Evolutionary conservation across 208 protist genomes (phyloP).

Genomic region (Vickermania ingenoplastis): DNA sequence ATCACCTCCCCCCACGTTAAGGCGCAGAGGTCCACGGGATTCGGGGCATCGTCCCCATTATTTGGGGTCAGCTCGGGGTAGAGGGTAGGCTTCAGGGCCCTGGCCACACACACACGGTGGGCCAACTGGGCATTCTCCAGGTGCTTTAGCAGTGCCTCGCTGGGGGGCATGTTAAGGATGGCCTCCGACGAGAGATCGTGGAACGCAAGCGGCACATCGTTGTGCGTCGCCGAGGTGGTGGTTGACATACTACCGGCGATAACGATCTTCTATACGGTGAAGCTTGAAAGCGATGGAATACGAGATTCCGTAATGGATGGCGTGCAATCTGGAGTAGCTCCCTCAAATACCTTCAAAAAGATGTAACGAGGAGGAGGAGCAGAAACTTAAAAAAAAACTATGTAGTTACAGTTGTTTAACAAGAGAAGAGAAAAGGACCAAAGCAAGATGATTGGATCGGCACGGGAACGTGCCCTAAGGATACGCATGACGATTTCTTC

Average conservation of each 20-base stretch:
- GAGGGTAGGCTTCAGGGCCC: slow-evolving; percentile 45
- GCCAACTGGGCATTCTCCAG: slow-evolving; percentile 84
- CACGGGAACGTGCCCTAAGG: too few relatives aligned
- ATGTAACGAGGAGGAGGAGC: too few relatives aligned
- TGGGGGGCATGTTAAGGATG: slow-evolving; percentile 55
- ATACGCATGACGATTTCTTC: too few relatives aligned
- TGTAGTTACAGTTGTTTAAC: too few relatives aligned
- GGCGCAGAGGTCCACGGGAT: slow-evolving; percentile 74
- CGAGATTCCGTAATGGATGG: too few relatives aligned
- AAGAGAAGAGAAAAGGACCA: too few relatives aligned
- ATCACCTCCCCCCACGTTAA: slow-evolving; percentile 87
- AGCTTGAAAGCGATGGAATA: not conserved
- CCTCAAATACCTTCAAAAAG: too few relatives aligned
- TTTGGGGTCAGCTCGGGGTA: not conserved
- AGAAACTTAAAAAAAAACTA: too few relatives aligned
- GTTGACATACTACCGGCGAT: not conserved
- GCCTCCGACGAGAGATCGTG: slow-evolving; percentile 77
- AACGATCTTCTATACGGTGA: slow-evolving; percentile 1
- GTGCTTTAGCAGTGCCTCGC: slow-evolving; percentile 80
- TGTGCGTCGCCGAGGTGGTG: slow-evolving; percentile 42
- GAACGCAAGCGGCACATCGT: slow-evolving; percentile 48
- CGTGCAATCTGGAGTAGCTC: too few relatives aligned
- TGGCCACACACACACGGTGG: slow-evolving; percentile 82
- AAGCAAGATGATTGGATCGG: too few relatives aligned
- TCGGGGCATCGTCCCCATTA: slow-evolving; percentile 11